Conservation (phyloP, 1,284 basidiomycete species). For the Leccinum huronense region DNA sequence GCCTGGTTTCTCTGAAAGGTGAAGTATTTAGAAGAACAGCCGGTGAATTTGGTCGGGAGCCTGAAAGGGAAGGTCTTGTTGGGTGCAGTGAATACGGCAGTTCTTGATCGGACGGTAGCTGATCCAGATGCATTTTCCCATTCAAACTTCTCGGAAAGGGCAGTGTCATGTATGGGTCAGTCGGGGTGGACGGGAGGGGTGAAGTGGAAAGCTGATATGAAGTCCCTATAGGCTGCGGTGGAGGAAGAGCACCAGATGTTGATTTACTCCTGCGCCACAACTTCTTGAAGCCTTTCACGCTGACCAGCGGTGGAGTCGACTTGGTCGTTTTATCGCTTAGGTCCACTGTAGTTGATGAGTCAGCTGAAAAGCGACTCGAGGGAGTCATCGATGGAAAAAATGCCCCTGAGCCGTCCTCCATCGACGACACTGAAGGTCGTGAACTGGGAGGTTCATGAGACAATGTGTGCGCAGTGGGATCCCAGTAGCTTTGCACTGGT, state of each 20-base stretch:
- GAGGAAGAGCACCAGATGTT: conserved; percentile 35
- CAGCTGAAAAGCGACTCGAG: conserved; percentile 70
- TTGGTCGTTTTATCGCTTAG: conserved; percentile 22
- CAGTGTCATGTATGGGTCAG: conserved; percentile 26
- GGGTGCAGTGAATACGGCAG: conserved; percentile 53
- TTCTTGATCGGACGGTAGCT: conserved; percentile 64
- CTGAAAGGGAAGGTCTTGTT: conserved; percentile 28
- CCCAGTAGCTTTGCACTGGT: conserved; percentile 42
- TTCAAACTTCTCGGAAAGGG: conserved; percentile 19
- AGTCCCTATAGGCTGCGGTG: conserved; percentile 30
- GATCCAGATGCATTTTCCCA: conserved; percentile 38
- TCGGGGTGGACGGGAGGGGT: conserved; percentile 18
- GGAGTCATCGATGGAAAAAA: conserved; percentile 27
- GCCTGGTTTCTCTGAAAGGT: conserved; percentile 36
- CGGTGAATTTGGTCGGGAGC: conserved; percentile 27
- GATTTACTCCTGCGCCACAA: conserved; percentile 73
- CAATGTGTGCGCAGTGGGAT: conserved; percentile 31
- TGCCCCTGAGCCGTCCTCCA: conserved; percentile 20
- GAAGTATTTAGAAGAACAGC: conserved; percentile 21
- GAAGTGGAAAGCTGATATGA: conserved; percentile 23
- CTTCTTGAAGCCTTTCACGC: conserved; percentile 67
- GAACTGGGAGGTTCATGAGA: conserved; percentile 23
- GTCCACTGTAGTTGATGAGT: conserved; percentile 51
- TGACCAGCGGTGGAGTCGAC: conserved; percentile 45
- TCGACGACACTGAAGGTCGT: conserved; percentile 28